A percentile compares a stretch with the other conserved stretches of the same genome.
phyloP scores from a whole-genome alignment of 129 eudicot species.

The Ambrosia trifida region DNA sequence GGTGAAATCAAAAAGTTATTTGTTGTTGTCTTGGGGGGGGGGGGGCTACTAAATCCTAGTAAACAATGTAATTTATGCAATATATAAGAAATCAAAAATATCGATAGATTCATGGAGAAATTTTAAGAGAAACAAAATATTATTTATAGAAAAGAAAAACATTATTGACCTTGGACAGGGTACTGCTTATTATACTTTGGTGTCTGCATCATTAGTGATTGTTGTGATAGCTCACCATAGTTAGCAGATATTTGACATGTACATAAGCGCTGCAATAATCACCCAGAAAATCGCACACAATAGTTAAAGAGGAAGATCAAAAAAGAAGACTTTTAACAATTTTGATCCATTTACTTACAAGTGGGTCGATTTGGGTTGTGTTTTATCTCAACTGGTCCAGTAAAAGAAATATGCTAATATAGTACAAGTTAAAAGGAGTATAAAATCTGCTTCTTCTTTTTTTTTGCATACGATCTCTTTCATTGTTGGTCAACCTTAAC shows the following conservation, averaged over 20 bases:
- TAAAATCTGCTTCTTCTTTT: not conserved
- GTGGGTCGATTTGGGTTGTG: not conserved
- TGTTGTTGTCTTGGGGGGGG: not conserved
- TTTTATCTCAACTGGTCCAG: not conserved
- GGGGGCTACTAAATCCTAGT: too few species aligned
- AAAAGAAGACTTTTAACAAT: not conserved
- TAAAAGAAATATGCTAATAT: not conserved
- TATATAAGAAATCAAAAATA: not conserved
- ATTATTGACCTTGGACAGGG: constrained; percentile 49
- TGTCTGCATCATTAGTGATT: constrained; percentile 40
- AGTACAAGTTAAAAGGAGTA: not conserved
- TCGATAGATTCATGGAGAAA: not conserved
- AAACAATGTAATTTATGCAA: too few species aligned
- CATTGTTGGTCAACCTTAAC: not conserved
- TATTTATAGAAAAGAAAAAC: constrained; percentile 7
- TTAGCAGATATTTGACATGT: constrained; percentile 49
- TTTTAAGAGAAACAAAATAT: not conserved
- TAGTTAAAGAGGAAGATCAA: constrained; percentile 1
- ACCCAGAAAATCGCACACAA: constrained; percentile 6
- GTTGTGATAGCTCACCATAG: constrained; percentile 40
- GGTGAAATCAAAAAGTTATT: too few species aligned
- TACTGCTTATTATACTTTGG: constrained; percentile 60
- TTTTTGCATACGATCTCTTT: not conserved
- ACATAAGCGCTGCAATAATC: constrained; percentile 48
- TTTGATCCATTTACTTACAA: not conserved